A percentile compares a stretch with the other conserved stretches of the same genome.
Conservation (phyloP, 257 asterid genomes). For the Vinca minor region DNA sequence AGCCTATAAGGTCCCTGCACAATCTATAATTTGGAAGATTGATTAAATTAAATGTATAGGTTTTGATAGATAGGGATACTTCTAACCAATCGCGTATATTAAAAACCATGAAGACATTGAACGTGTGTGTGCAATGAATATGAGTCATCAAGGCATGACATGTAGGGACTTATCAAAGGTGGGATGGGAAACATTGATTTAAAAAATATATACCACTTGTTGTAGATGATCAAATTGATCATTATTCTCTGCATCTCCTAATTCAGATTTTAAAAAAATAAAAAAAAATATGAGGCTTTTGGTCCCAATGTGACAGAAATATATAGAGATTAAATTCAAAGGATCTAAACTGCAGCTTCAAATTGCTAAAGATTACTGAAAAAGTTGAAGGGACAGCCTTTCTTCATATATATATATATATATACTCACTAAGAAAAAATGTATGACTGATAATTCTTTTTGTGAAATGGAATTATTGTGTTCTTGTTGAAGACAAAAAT, state of each 20-base stretch:
- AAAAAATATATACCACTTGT: not conserved
- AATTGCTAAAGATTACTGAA: not conserved
- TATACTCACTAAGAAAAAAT: not conserved
- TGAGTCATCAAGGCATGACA: not conserved
- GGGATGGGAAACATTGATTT: not conserved
- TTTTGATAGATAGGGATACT: too few species aligned
- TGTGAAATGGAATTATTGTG: not conserved
- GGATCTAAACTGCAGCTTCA: constrained; percentile 5
- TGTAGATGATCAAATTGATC: not conserved
- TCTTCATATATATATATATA: not conserved
- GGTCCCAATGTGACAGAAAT: not conserved
- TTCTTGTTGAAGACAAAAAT: not conserved
- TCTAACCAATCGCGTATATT: not conserved
- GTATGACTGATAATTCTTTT: not conserved
- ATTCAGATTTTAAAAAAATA: not conserved
- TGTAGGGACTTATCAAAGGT: not conserved
- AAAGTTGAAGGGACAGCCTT: not conserved
- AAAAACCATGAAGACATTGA: not conserved
- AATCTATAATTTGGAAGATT: too few species aligned
- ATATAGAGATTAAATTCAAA: constrained; percentile 7
- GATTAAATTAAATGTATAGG: too few species aligned
- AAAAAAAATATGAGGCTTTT: not conserved
- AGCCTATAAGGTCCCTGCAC: too few species aligned
- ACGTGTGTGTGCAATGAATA: constrained; percentile 1
- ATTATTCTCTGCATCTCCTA: not conserved